Conservation (phyloP, 2,329 filamentous ascomycete species). For the Lasiodiplodia hormozganensis region DNA sequence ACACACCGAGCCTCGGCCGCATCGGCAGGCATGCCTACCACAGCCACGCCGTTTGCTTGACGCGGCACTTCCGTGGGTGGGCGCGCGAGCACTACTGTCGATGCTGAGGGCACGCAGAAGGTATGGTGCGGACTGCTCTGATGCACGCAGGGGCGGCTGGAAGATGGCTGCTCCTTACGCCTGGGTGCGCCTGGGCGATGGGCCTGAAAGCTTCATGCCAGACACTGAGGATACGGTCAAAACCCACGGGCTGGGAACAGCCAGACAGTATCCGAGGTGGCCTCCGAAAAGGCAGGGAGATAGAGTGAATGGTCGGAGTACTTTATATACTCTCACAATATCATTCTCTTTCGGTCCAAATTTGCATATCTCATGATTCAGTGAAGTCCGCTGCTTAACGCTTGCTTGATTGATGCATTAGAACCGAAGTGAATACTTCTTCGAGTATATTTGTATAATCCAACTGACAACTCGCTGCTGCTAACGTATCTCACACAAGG, state of each 20-base stretch:
- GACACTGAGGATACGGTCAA: not conserved
- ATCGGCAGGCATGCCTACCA: not conserved
- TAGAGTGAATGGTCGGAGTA: not conserved
- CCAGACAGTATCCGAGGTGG: not conserved
- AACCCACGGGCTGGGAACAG: too few relatives aligned
- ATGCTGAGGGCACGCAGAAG: not conserved
- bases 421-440: not conserved
- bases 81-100: not conserved
- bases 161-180: not conserved
- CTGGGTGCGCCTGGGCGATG: not conserved
- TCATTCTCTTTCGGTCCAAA: not conserved
- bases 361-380: not conserved
- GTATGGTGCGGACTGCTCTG: too few relatives aligned
- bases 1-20: not conserved
- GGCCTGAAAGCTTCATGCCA: not conserved
- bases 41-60: not conserved
- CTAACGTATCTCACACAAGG: not conserved
- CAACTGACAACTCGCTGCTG: not conserved
- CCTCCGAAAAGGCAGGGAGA: not conserved
- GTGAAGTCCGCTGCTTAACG: not conserved
- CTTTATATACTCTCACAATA: not conserved
- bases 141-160: too few relatives aligned
- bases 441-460: not conserved
- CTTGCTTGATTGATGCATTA: not conserved
- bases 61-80: not conserved